Base-by-base conservation (phyloP, 2,329 filamentous ascomycete genomes). In the Colletotrichum lindemuthianum region DNA sequence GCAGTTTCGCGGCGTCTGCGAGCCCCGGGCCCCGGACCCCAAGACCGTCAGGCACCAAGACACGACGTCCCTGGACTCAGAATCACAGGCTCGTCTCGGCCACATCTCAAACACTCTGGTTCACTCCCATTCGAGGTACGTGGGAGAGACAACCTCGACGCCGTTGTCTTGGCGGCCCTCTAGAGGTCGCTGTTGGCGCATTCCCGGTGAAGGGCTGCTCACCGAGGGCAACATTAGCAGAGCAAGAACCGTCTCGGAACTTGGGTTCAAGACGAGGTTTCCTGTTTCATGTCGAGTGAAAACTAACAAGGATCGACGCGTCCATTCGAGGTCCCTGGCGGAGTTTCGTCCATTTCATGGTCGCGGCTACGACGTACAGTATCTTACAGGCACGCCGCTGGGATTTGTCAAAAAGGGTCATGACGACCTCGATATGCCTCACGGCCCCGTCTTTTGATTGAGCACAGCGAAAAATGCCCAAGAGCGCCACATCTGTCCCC, bases 231-330 rank as follows among this genome's bases (percentile, higher is more conserved):
- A 15, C 4, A 24, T 24, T 24, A 24, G 24, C 24, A 24, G 24
- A 24, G 24, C 24, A 24, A 24, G 24, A 24, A 24, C 24, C 24
- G 24, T 39, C 45, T 58, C 55, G 45, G 24, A 45, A 32, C 34
- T 48, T 47, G 50, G 24, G 54, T 55, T 37, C 50, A 65, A 55
- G 57, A 55, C 61, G 57, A 65, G 61, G 57, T 57, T 65, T 65
- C 61, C 57, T 51, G 50, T 57, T 58, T 65, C 50, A 34, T 54
- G 50, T 65, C 45, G 57, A 58, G 50, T 60, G 50, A 16, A 15
- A 64, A 59, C 24, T 4, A 24, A 50, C 24, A 24, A 50, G 44
- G 61, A 60, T 60, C 57, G 57, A 39, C 61, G 58, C 50, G 50
- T 45, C 57, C 44, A 65, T 65, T 50, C 61, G 57, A 65, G 39